Percentiles rank a stretch among this genome's conserved stretches.
phyloP scores from a whole-genome alignment of 2,329 filamentous ascomycete genomes.

The Scleromitrula shiraiana region DNA sequence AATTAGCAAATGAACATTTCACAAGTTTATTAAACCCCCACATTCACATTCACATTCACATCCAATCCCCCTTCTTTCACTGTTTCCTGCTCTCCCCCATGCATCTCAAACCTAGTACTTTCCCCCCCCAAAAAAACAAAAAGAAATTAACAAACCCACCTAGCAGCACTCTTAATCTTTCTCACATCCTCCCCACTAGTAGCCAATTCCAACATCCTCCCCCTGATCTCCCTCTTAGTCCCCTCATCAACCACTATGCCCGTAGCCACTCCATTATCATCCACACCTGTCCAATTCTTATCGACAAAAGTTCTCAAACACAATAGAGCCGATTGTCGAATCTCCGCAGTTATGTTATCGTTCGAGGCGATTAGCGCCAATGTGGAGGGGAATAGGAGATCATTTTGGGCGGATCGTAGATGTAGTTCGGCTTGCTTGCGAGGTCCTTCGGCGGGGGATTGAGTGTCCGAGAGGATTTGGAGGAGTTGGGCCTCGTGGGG shows the following conservation, averaged over 20 bases:
- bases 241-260: slow-evolving; percentile 63
- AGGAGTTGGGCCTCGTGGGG: slow-evolving; percentile 90
- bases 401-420: slow-evolving; percentile 36
- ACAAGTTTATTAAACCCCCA: neutral
- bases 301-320: slow-evolving; percentile 77
- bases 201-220: slow-evolving; percentile 68
- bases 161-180: slow-evolving; percentile 83
- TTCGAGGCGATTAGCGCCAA: slow-evolving; percentile 77
- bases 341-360: slow-evolving; percentile 59
- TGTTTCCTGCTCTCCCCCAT: neutral
- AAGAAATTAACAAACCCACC: slow-evolving; percentile 46
- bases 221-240: slow-evolving; percentile 65
- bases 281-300: slow-evolving; percentile 71
- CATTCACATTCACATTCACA: too few relatives aligned
- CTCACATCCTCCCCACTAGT: slow-evolving; percentile 64
- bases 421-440: slow-evolving; percentile 73
- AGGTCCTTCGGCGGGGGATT: slow-evolving; percentile 65
- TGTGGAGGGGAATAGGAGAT: slow-evolving; percentile 66
- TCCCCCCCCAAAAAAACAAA: too few relatives aligned
- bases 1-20: slow-evolving; percentile 7
- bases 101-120: neutral
- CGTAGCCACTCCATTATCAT: slow-evolving; percentile 45
- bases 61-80: too few relatives aligned
- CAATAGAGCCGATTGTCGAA: slow-evolving; percentile 77
- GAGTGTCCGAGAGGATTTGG: slow-evolving; percentile 78